A percentile compares a stretch with the other conserved stretches of the same genome.
phyloP scores from a whole-genome alignment of 208 protist genomes.

The Leptomonas pyrrhocoris region DNA sequence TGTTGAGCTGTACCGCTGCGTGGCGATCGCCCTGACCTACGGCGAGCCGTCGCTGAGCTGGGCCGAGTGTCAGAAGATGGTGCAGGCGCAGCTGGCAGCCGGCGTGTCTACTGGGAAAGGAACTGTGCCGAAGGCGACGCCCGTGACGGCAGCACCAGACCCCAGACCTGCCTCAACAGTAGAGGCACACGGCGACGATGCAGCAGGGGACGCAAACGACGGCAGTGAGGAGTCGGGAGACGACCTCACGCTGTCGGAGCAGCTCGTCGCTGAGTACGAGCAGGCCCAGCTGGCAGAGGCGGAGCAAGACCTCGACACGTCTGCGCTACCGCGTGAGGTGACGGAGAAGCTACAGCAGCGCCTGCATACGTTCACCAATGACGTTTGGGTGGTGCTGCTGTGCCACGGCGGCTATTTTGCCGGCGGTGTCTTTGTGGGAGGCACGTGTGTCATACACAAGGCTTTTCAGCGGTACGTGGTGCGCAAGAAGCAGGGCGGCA shows the following conservation, averaged over 20 bases:
- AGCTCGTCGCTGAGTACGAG: conserved; percentile 77
- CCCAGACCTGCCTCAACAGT: neutral
- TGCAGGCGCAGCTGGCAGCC: conserved; percentile 5
- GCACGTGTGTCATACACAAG: conserved; percentile 75
- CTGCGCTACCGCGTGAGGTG: conserved; percentile 39
- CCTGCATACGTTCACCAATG: conserved; percentile 44
- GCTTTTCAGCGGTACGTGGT: conserved; percentile 91
- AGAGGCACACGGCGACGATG: neutral
- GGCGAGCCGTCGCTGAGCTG: conserved; percentile 25
- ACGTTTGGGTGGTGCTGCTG: conserved; percentile 79
- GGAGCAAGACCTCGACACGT: conserved; percentile 31
- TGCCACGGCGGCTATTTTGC: conserved; percentile 91
- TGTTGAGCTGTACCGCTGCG: conserved; percentile 70
- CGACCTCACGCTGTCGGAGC: conserved; percentile 55
- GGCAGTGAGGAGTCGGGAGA: conserved; percentile 18
- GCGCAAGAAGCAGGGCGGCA: conserved; percentile 92
- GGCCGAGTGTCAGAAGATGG: conserved; percentile 16
- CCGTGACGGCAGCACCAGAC: neutral
- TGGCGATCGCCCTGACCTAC: conserved; percentile 51
- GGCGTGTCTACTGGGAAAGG: conserved; percentile 2
- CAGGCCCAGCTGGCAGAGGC: conserved; percentile 47
- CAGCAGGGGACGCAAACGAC: neutral
- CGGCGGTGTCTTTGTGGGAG: conserved; percentile 74
- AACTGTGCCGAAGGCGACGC: neutral
- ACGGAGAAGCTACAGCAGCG: conserved; percentile 26